Percentiles rank a stretch among this genome's conserved stretches.
Conservation (phyloP, 2,329 filamentous ascomycete genomes). For the Colletotrichum chrysophilum region DNA sequence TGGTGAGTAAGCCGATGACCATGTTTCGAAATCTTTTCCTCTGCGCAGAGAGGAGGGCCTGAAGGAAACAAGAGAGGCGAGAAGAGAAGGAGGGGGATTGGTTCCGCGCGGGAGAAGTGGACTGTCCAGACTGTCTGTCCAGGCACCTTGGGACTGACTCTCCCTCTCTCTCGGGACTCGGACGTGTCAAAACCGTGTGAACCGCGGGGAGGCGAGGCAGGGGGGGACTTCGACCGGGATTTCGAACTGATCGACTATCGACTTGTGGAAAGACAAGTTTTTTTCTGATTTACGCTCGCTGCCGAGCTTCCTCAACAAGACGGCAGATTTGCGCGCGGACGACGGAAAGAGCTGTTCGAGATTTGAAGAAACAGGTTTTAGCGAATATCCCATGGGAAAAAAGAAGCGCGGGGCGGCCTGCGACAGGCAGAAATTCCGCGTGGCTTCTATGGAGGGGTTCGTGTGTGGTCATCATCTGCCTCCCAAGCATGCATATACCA, state of each 20-base stretch:
- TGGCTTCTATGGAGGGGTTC: background rate
- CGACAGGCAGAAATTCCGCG: background rate
- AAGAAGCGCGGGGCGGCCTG: background rate
- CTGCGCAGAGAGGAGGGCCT: background rate
- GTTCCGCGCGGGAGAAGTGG: background rate
- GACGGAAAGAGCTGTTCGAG: background rate
- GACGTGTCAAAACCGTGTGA: background rate
- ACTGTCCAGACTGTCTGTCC: background rate
- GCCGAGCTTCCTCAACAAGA: background rate
- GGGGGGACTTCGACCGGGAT: background rate
- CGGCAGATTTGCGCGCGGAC: background rate
- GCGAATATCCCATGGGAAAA: background rate
- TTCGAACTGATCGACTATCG: background rate
- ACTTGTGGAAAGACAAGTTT: background rate
- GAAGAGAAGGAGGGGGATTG: background rate
- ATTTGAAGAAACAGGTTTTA: background rate
- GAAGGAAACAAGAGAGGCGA: background rate
- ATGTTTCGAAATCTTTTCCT: constrained; percentile 33
- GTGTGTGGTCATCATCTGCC: background rate
- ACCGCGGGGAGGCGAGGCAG: background rate
- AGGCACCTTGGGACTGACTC: background rate
- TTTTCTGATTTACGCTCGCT: background rate
- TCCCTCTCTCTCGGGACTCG: background rate
- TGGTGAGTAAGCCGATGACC: constrained; percentile 57
- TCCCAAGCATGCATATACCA: background rate